phyloP scores from a whole-genome alignment of 177 flowering plant species.

The Vitis hybrid region DNA sequence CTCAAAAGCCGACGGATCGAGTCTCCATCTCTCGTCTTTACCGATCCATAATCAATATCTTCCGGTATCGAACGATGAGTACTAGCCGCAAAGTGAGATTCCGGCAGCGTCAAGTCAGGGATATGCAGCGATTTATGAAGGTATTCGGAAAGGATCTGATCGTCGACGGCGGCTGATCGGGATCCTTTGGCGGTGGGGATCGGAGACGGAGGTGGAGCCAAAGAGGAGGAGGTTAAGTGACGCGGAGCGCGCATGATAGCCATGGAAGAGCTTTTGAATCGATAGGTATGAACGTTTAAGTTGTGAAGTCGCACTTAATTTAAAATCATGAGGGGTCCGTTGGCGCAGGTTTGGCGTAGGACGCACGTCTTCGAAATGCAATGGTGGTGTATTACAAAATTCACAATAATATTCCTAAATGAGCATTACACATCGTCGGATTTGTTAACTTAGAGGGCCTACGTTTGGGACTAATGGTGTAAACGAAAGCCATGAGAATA shows the following conservation, averaged over 20 bases:
- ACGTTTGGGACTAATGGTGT: too few relatives aligned
- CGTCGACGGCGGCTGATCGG: constrained; percentile 50
- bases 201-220: constrained; percentile 53
- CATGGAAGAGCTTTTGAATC: constrained; percentile 3
- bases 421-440: too few relatives aligned
- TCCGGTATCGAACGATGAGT: constrained; percentile 15
- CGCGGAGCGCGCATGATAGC: constrained; percentile 2
- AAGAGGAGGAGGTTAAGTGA: background rate
- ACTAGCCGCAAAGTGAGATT: constrained; percentile 9
- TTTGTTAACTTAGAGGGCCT: too few relatives aligned
- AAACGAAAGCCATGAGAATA: too few relatives aligned
- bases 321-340: background rate
- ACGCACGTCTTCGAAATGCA: background rate
- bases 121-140: constrained; percentile 34
- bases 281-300: too few relatives aligned
- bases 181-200: constrained; percentile 54
- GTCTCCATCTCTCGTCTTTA: constrained; percentile 21
- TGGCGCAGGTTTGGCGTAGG: constrained; percentile 10
- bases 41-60: constrained; percentile 21
- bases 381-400: background rate
- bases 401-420: background rate
- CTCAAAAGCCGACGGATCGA: constrained; percentile 29
- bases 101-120: constrained; percentile 44
- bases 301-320: background rate
- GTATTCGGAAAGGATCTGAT: constrained; percentile 34